phyloP scores from a whole-genome alignment of 2,329 filamentous ascomycete species.

The Cordyceps pruinosa region DNA sequence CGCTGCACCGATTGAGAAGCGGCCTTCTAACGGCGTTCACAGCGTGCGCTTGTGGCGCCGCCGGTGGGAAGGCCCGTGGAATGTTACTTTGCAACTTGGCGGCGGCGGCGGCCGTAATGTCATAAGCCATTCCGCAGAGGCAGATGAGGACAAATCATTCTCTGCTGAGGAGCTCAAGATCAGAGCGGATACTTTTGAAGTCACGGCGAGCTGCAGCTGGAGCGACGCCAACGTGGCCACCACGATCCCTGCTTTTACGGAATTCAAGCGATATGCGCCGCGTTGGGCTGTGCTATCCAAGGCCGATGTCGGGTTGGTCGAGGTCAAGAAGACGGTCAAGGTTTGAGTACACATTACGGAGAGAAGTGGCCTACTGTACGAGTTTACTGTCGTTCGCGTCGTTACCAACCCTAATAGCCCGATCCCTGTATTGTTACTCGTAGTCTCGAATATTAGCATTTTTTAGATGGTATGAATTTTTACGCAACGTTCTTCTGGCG shows the following conservation, averaged over 20 bases:
- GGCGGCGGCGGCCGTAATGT: conserved; percentile 13
- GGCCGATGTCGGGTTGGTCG: conserved; percentile 68
- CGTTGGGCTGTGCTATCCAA: conserved; percentile 76
- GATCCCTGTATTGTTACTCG: neutral
- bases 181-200: conserved; percentile 38
- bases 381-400: neutral
- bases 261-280: conserved; percentile 69
- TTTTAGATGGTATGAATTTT: neutral
- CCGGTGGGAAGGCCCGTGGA: conserved; percentile 70
- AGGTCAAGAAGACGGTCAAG: conserved; percentile 65
- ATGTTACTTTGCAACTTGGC: conserved; percentile 39
- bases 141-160: neutral
- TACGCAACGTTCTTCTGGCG: neutral
- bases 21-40: conserved; percentile 56
- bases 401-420: neutral
- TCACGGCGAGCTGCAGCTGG: conserved; percentile 74
- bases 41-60: conserved; percentile 77
- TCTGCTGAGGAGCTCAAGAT: neutral
- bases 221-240: conserved; percentile 70
- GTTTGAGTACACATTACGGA: conserved; percentile 29
- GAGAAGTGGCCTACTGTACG: neutral
- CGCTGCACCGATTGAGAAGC: conserved; percentile 50
- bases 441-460: neutral
- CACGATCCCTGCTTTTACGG: conserved; percentile 75
- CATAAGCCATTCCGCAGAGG: neutral